A percentile compares a stretch with the other conserved stretches of the same genome.
Conservation (phyloP, 768 basidiomycete species). For the Agaricus sinodeliciosus region DNA sequence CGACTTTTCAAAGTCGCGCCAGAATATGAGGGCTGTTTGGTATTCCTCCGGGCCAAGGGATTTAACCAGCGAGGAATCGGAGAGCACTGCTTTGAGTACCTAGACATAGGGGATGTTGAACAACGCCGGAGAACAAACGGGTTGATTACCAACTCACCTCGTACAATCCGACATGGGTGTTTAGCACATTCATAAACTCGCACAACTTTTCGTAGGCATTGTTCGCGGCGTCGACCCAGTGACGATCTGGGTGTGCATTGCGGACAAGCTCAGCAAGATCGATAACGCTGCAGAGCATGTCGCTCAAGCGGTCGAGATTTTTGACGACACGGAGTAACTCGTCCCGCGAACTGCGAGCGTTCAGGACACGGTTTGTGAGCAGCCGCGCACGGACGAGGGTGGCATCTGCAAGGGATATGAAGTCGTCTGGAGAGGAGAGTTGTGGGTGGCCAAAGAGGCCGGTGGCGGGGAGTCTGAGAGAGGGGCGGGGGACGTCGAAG, state of each 20-base stretch:
- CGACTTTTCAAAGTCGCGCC: constrained; percentile 96
- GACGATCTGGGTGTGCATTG: constrained; percentile 84
- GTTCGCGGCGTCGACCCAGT: constrained; percentile 82
- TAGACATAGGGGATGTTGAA: constrained; percentile 20
- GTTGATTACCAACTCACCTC: constrained; percentile 47
- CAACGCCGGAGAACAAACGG: constrained; percentile 11
- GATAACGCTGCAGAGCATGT: constrained; percentile 92
- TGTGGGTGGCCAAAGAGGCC: constrained; percentile 83
- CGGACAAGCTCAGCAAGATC: constrained; percentile 92
- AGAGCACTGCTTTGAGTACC: constrained; percentile 67
- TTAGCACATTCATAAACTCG: constrained; percentile 96
- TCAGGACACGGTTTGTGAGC: constrained; percentile 78
- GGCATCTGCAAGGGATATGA: constrained; percentile 68
- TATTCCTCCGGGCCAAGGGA: constrained; percentile 70
- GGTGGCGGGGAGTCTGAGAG: constrained; percentile 38
- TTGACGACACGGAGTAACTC: constrained; percentile 88
- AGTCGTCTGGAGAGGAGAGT: constrained; percentile 61
- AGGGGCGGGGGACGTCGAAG: constrained; percentile 61
- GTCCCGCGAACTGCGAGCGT: constrained; percentile 59
- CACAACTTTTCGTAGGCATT: constrained; percentile 86
- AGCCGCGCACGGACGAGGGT: constrained; percentile 76
- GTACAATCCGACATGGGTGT: constrained; percentile 88
- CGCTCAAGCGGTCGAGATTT: constrained; percentile 93
- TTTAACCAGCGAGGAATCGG: constrained; percentile 57
- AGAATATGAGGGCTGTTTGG: constrained; percentile 88